Evolutionary conservation across 352 stramenopile genomes (phyloP).

Genomic region (Phytophthora cactorum): DNA sequence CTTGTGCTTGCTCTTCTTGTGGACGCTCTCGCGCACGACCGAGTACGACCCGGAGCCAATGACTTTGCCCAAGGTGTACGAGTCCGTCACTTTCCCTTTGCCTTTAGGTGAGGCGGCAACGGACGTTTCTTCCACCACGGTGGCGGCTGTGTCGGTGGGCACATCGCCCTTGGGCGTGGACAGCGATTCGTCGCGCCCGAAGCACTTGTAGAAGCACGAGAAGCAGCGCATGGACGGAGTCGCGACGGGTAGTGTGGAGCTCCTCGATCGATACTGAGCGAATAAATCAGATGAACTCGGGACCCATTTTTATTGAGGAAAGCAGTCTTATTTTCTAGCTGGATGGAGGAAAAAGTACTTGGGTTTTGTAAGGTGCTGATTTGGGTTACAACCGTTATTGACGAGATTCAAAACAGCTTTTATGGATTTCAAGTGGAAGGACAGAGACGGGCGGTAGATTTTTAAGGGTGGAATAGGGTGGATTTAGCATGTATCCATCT

Average conservation of each 20-base stretch:
- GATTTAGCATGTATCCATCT: constrained; percentile 10
- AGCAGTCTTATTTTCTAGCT: neutral
- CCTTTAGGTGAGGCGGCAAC: constrained; percentile 19
- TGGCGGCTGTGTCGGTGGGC: constrained; percentile 13
- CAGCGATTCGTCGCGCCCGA: constrained; percentile 29
- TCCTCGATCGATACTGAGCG: constrained; percentile 2
- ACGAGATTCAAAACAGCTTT: too few species aligned
- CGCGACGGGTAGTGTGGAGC: constrained; percentile 5
- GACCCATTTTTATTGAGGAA: constrained; percentile 3
- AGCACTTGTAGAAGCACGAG: constrained; percentile 70
- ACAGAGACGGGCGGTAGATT: neutral
- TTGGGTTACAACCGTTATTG: too few species aligned
- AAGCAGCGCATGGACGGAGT: constrained; percentile 61
- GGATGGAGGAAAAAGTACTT: neutral
- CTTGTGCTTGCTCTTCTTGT: constrained; percentile 81
- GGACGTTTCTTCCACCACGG: constrained; percentile 24
- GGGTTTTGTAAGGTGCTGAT: neutral
- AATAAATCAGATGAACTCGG: constrained; percentile 34
- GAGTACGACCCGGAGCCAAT: constrained; percentile 92
- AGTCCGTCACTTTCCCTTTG: constrained; percentile 68
- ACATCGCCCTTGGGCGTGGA: constrained; percentile 32
- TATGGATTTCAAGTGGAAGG: too few species aligned
- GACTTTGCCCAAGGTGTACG: constrained; percentile 78
- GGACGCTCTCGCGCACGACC: constrained; percentile 83
- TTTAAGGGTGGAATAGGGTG: constrained; percentile 6